A percentile compares a stretch with the other conserved stretches of the same genome.
Conservation (phyloP, 1,139 yeast species). For the Suhomyces panamericanus region DNA sequence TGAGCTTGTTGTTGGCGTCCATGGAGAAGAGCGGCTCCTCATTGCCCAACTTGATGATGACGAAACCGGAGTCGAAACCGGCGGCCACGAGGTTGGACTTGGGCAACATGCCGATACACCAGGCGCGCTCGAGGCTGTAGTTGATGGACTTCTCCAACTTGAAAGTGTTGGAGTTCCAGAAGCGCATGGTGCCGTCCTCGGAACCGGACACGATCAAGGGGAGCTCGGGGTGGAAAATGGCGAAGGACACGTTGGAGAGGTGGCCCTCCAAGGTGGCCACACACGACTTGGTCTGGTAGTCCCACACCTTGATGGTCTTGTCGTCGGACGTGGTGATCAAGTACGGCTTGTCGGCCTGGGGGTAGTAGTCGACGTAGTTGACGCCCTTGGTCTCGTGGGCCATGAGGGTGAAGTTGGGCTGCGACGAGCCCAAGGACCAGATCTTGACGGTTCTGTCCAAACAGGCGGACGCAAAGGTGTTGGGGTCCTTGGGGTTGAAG, state of each 20-base stretch:
- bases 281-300: conserved; percentile 93
- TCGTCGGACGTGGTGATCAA: conserved; percentile 93
- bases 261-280: conserved; percentile 96
- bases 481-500: conserved; percentile 96
- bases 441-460: conserved; percentile 94
- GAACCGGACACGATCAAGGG: conserved; percentile 85
- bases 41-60: conserved; percentile 82
- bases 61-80: conserved; percentile 94
- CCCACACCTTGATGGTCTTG: conserved; percentile 89
- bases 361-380: conserved; percentile 94
- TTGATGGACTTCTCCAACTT: conserved; percentile 87
- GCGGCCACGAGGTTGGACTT: conserved; percentile 81
- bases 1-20: conserved; percentile 89
- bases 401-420: conserved; percentile 85
- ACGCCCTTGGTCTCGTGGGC: conserved; percentile 95
- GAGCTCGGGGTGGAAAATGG: conserved; percentile 93
- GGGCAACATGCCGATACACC: conserved; percentile 87
- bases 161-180: conserved; percentile 80
- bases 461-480: conserved; percentile 96
- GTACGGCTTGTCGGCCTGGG: conserved; percentile 95
- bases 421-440: conserved; percentile 91
- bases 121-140: conserved; percentile 90
- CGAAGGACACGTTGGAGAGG: conserved; percentile 90
- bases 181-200: conserved; percentile 76
- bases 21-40: conserved; percentile 93